Base-by-base conservation (phyloP, 2,329 filamentous ascomycete genomes). In the Fusarium vanettenii region DNA sequence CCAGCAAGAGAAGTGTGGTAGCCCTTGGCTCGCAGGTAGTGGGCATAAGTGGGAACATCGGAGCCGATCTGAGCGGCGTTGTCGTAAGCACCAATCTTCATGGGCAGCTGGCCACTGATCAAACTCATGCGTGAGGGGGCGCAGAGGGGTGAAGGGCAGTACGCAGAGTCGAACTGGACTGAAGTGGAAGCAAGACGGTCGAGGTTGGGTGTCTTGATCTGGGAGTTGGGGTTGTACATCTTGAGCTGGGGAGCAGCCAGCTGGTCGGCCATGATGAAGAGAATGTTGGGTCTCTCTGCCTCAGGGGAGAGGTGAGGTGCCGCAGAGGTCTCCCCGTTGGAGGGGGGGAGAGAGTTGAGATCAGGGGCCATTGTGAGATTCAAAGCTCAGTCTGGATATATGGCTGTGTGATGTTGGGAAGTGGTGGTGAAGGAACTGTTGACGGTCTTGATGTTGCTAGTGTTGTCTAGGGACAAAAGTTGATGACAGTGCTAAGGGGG, bases 181-280 rank as follows among this genome's bases (percentile, higher is more conserved):
- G 95, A 93, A 70, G 90, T 90, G 75, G 92, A 90, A 2, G 95
- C 95, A 73, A 98, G 89, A 61, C 91, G 90, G 84, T 98, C 94
- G 70, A 98, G 90, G 85, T 98, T 92, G 57, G 95, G 95, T 1
- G 95, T 98, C 85, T 95, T 94, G 88, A 98, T 98, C 81, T 94
- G 93, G 2, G 95, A 97, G 62, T 93, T 88, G 55, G 92, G 89
- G 83, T 98, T 95, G 87, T 98, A 95, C 87, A 98, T 96, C 86
- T 95, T 96, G 77, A 98, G 90, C 77, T 95, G 89, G 20, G 95
- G 95, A 31, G 95, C 95, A 20, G 95, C 94, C 82, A 98, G 91
- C 86, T 98, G 95, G 85, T 98, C 95, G 64, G 95, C 95, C 95
- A 98, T 98, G 86, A 98, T 97, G 87, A 97, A 98, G 55, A 86